Conservation (phyloP, 2,329 filamentous ascomycete species). For the Stagonosporopsis vannaccii region DNA sequence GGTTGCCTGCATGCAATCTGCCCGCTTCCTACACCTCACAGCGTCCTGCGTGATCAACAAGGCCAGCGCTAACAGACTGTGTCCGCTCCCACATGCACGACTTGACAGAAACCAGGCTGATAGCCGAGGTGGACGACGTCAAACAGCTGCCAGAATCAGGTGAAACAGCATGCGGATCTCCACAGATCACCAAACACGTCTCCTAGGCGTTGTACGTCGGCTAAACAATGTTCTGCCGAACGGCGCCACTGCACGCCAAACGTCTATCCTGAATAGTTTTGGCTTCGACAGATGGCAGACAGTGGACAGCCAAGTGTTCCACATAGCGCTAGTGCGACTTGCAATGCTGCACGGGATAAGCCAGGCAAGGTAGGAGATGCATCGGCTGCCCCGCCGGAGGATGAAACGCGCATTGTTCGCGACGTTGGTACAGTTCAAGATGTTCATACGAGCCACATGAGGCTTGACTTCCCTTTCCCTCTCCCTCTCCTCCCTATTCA, state of each 20-base stretch:
- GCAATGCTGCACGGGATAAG: conserved; percentile 4
- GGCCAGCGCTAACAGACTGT: not conserved
- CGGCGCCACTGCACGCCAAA: not conserved
- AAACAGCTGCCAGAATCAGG: not conserved
- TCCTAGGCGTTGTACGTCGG: not conserved
- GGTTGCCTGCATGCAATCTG: conserved; percentile 15
- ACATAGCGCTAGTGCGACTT: conserved; percentile 17
- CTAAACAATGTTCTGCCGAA: conserved; percentile 13
- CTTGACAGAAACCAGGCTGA: not conserved
- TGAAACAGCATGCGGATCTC: not conserved
- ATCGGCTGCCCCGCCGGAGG: not conserved
- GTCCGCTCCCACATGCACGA: not conserved
- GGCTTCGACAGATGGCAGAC: not conserved
- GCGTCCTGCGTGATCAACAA: not conserved
- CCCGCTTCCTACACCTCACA: conserved; percentile 2
- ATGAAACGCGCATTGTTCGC: conserved; percentile 16
- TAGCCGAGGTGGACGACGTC: not conserved
- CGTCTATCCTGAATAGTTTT: not conserved
- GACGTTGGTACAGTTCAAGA: not conserved
- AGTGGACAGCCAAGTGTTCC: conserved; percentile 16
- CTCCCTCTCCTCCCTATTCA: not conserved
- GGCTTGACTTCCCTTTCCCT: not conserved
- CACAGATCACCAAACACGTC: not conserved
- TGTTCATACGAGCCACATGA: conserved; percentile 9
- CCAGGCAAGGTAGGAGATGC: conserved; percentile 1